Percentiles rank a stretch among this genome's conserved stretches.
Evolutionary conservation across 1,284 basidiomycete genomes (phyloP).

Genomic region (Melampsora americana): DNA sequence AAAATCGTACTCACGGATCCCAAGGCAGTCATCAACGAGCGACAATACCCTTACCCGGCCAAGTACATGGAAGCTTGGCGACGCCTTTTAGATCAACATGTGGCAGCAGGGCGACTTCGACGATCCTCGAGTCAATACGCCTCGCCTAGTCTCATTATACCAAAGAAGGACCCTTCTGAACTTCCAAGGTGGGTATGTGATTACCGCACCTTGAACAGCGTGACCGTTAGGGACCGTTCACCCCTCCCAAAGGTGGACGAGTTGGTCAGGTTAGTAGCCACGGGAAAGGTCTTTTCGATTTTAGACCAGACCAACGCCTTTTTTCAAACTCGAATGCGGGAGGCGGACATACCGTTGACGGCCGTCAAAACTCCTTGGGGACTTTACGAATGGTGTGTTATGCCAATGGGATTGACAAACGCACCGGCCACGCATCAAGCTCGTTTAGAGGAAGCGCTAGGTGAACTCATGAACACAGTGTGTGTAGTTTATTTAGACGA

Average conservation of each 20-base stretch:
- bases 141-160: constrained; percentile 12
- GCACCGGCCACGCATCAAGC: constrained; percentile 51
- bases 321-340: constrained; percentile 56
- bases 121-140: constrained; percentile 43
- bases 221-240: constrained; percentile 45
- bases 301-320: constrained; percentile 59
- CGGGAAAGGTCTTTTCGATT: constrained; percentile 53
- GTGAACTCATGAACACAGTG: constrained; percentile 48
- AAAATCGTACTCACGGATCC: constrained; percentile 16
- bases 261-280: constrained; percentile 15
- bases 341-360: constrained; percentile 55
- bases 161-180: too few relatives aligned
- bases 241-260: constrained; percentile 44
- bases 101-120: constrained; percentile 32
- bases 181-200: too few relatives aligned
- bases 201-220: constrained; percentile 42
- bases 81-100: constrained; percentile 37
- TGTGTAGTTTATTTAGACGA: constrained; percentile 50
- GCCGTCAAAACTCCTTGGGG: constrained; percentile 55
- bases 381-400: constrained; percentile 55
- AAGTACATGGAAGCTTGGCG: constrained; percentile 40
- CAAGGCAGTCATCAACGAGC: constrained; percentile 32
- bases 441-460: constrained; percentile 46
- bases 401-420: constrained; percentile 57
- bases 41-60: constrained; percentile 21